A percentile compares a stretch with the other conserved stretches of the same genome.
Evolutionary conservation across 164 flowering plant species (phyloP).

Genomic region (Tetracentron sinense): DNA sequence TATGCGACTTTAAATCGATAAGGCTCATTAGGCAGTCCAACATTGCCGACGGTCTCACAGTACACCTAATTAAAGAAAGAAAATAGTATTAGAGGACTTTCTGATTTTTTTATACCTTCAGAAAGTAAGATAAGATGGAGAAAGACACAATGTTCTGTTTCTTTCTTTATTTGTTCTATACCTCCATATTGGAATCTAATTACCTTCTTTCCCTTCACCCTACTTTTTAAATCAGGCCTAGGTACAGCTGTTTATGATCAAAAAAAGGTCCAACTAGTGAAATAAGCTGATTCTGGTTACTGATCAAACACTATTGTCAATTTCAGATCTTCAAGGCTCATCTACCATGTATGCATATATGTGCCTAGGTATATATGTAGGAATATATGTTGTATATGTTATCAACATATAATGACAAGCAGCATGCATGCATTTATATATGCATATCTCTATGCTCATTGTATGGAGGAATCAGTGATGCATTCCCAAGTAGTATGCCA

Average conservation of each 20-base stretch:
- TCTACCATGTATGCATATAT: not conserved
- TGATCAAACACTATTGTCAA: too few species aligned
- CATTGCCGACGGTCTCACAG: constrained; percentile 53
- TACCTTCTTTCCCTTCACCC: not conserved
- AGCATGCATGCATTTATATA: not conserved
- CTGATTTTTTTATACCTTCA: not conserved
- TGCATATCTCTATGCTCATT: not conserved
- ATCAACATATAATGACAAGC: not conserved
- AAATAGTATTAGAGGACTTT: constrained; percentile 4
- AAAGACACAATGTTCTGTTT: not conserved
- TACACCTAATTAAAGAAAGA: constrained; percentile 42
- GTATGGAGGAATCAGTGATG: not conserved
- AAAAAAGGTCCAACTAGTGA: not conserved
- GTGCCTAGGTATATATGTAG: not conserved
- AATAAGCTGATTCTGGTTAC: too few species aligned
- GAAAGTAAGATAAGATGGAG: not conserved
- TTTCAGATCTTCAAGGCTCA: not conserved
- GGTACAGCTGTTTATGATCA: not conserved
- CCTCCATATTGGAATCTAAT: too few species aligned
- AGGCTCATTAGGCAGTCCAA: constrained; percentile 37
- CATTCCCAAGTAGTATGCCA: not conserved
- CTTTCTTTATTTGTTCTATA: not conserved
- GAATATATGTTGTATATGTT: not conserved
- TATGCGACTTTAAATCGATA: constrained; percentile 68
- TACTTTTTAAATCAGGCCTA: not conserved